Conservation (phyloP, 257 asterid genomes). For the Plectranthus barbatus region DNA sequence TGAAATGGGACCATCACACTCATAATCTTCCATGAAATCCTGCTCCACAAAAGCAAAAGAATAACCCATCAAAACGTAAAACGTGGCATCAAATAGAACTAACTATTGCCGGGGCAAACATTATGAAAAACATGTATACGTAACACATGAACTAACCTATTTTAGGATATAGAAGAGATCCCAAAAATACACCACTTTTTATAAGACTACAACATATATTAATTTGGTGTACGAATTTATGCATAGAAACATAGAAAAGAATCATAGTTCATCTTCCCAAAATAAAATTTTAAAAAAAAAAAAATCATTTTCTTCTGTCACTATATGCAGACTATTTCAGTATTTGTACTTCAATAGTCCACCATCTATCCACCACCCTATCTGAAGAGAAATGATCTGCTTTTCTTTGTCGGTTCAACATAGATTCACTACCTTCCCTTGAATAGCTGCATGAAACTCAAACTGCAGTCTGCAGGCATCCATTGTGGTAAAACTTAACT, state of each 20-base stretch:
- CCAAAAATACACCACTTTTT: not conserved
- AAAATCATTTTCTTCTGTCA: no score
- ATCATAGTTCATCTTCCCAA: no score
- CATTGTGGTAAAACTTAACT: no score
- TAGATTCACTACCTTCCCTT: no score
- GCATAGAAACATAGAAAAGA: not conserved
- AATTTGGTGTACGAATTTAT: not conserved
- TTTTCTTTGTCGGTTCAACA: no score
- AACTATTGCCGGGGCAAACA: not conserved
- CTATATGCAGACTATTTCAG: no score
- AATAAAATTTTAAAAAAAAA: no score
- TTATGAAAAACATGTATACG: not conserved
- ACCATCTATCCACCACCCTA: no score
- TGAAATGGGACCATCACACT: slow-evolving; percentile 87
- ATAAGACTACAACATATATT: not conserved
- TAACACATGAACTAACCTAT: not conserved
- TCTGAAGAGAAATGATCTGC: no score
- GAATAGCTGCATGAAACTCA: no score
- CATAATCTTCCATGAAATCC: slow-evolving; percentile 99
- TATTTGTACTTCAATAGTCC: no score
- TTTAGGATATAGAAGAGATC: not conserved
- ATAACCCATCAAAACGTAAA: not conserved
- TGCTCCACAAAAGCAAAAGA: slow-evolving; percentile 21
- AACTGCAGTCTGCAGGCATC: no score
- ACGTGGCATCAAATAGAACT: not conserved